Conservation (phyloP, 352 stramenopile species). For the Globisporangium paddicum region DNA sequence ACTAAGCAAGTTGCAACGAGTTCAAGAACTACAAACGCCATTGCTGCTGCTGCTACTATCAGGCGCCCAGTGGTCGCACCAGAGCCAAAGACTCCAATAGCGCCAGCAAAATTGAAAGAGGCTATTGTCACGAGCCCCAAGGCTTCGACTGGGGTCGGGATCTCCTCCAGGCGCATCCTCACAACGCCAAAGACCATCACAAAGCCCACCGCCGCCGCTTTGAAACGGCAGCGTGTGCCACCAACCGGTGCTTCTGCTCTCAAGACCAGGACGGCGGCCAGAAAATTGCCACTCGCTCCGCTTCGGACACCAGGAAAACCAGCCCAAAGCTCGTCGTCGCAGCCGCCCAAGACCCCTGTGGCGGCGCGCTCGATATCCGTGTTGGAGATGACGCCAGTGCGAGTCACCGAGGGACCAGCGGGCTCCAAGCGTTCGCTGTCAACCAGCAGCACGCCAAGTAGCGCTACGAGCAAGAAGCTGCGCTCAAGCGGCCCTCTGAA, state of each 20-base stretch:
- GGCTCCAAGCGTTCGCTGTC: slow-evolving; percentile 4
- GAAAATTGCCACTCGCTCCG: slow-evolving; percentile 12
- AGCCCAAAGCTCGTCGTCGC: not conserved
- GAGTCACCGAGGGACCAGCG: slow-evolving; percentile 3
- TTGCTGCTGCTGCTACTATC: not conserved
- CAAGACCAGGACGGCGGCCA: not conserved
- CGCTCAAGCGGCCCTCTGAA: not conserved
- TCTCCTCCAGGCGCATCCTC: slow-evolving; percentile 10
- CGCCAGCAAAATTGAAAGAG: not conserved
- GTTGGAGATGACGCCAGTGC: slow-evolving; percentile 15
- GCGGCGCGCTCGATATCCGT: slow-evolving; percentile 6
- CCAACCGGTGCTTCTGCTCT: not conserved
- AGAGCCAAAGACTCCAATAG: slow-evolving; percentile 2
- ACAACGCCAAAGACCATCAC: slow-evolving; percentile 12
- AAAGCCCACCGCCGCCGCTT: not conserved
- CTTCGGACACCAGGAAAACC: slow-evolving; percentile 6
- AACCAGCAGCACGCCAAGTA: not conserved
- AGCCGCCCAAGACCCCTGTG: not conserved
- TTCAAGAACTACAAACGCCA: not conserved
- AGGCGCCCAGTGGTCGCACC: not conserved
- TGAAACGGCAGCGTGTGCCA: slow-evolving; percentile 6
- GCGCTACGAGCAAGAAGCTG: not conserved
- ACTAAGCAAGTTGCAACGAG: not conserved
- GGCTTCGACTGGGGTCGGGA: not conserved
- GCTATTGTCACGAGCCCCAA: slow-evolving; percentile 1